Percentiles rank a stretch among this genome's conserved stretches.
These are phyloP conservation scores for Solanum hybrid DNA, from an alignment of 305 asterid species.

Conservation along the genomic window DNA sequence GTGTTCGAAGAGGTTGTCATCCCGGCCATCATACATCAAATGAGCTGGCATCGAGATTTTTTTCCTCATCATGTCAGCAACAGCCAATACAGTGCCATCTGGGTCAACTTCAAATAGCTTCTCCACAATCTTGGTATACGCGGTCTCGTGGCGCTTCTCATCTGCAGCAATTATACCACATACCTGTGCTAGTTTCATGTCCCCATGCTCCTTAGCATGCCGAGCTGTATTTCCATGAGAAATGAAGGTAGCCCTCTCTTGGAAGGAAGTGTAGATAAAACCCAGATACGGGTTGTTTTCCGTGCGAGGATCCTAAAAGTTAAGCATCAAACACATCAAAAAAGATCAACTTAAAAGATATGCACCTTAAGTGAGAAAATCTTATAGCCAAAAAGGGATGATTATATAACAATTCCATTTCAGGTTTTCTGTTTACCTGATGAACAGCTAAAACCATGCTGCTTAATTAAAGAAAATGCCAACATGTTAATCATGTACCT, in stretches of 20 bases:
- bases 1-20: conserved; percentile 14
- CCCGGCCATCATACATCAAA: conserved; percentile 15
- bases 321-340: background rate
- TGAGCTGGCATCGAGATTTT: conserved; percentile 21
- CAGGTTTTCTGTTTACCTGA: background rate
- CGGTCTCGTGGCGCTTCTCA: conserved; percentile 16
- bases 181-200: conserved; percentile 14
- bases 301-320: conserved; percentile 12
- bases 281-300: conserved; percentile 16
- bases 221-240: conserved; percentile 18
- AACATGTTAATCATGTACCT: background rate
- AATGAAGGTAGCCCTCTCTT: conserved; percentile 17
- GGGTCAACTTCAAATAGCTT: conserved; percentile 16
- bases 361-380: background rate
- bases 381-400: background rate
- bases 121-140: conserved; percentile 16
- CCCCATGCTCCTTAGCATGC: conserved; percentile 16
- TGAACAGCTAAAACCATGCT: background rate
- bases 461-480: background rate
- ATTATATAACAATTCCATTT: background rate
- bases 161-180: conserved; percentile 16
- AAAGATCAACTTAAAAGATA: background rate
- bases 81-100: conserved; percentile 6
- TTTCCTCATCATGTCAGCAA: conserved; percentile 17
- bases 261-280: conserved; percentile 17